Evolutionary conservation across 179 eudicot species (phyloP).

Genomic region (Spergularia azorica): DNA sequence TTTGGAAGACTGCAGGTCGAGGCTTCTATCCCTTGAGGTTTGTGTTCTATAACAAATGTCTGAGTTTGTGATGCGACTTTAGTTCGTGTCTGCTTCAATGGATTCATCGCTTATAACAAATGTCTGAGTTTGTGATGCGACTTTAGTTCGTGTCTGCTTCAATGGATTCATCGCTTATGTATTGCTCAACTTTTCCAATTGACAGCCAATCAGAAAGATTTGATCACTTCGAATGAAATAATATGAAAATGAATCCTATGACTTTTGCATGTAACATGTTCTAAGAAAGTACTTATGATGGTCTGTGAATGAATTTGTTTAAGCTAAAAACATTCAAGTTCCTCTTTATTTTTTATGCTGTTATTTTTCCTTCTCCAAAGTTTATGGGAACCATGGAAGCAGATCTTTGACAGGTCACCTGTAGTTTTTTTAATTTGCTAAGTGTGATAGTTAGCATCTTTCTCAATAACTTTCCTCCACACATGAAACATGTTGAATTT

Average conservation of each 20-base stretch:
- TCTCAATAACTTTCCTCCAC: too few relatives aligned
- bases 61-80: neutral
- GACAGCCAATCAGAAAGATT: neutral
- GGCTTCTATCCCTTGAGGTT: constrained; percentile 72
- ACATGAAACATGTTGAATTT: too few relatives aligned
- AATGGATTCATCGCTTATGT: neutral
- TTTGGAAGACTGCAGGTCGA: constrained; percentile 86
- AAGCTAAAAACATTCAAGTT: neutral
- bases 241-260: neutral
- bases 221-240: neutral
- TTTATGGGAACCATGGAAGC: too few relatives aligned
- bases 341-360: neutral
- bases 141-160: constrained; percentile 7
- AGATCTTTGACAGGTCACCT: too few relatives aligned
- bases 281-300: neutral
- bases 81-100: constrained; percentile 8
- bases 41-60: constrained; percentile 29
- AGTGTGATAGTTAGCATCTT: too few relatives aligned
- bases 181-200: neutral
- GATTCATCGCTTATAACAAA: neutral
- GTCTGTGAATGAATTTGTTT: neutral
- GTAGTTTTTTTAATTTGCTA: too few relatives aligned
- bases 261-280: neutral
- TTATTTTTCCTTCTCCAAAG: neutral
- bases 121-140: neutral